Conservation (phyloP, 768 basidiomycete genomes). For the Boletus huronensis region DNA sequence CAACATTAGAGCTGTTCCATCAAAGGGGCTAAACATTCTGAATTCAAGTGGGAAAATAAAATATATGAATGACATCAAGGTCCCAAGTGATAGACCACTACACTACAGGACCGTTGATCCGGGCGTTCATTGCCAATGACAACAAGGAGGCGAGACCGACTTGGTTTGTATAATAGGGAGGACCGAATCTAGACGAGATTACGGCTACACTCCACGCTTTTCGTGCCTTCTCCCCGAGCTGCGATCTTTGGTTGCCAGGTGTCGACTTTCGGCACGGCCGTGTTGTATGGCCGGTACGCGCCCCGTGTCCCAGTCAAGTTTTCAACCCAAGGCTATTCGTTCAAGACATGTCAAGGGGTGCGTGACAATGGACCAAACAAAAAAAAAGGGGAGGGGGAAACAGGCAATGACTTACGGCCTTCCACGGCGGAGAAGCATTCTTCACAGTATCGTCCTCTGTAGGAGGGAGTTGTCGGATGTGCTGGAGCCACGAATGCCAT, state of each 20-base stretch:
- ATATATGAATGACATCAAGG: too few species aligned
- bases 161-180: background rate
- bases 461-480: conserved; percentile 85
- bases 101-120: conserved; percentile 28
- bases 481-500: conserved; percentile 95
- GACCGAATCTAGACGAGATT: background rate
- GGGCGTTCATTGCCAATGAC: too few species aligned
- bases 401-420: conserved; percentile 57
- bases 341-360: background rate
- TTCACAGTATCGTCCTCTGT: conserved; percentile 70
- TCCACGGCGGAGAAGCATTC: conserved; percentile 71
- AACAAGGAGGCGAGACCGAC: background rate
- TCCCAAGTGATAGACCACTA: conserved; percentile 29
- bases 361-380: background rate
- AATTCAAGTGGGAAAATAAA: too few species aligned
- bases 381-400: too few species aligned
- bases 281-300: conserved; percentile 87
- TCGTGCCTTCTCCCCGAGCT: conserved; percentile 37
- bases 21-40: too few species aligned
- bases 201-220: background rate
- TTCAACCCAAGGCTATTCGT: conserved; percentile 70
- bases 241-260: conserved; percentile 79
- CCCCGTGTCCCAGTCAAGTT: conserved; percentile 92
- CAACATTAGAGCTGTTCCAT: too few species aligned
- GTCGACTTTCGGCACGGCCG: conserved; percentile 73